These are phyloP conservation scores for Raphanus raphanistrum DNA, from an alignment of 345 rosid species.

Conservation along the genomic window DNA sequence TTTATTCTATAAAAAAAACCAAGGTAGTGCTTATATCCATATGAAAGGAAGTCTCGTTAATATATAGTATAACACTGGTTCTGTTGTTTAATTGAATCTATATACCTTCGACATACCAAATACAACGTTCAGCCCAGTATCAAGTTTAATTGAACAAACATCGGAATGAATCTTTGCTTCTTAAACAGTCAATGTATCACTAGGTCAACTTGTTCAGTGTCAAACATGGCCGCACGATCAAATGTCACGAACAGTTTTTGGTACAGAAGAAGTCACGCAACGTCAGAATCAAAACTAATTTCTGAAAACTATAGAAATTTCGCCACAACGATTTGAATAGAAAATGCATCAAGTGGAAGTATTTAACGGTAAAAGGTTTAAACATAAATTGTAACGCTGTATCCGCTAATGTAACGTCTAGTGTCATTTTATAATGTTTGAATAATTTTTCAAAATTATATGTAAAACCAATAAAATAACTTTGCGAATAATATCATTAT, in stretches of 20 bases:
- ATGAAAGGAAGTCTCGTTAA: slow-evolving; percentile 6
- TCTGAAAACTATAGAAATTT: neutral
- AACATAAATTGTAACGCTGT: neutral
- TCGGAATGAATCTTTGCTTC: slow-evolving; percentile 13
- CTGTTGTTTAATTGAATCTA: slow-evolving; percentile 5
- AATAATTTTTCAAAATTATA: no score
- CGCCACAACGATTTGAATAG: neutral
- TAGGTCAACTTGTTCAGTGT: slow-evolving; percentile 16
- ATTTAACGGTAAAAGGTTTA: neutral
- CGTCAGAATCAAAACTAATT: neutral
- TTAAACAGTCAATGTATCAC: slow-evolving; percentile 12
- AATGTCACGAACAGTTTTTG: neutral
- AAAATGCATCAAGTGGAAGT: neutral
- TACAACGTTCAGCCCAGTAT: slow-evolving; percentile 24
- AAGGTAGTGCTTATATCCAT: neutral
- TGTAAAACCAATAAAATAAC: no score
- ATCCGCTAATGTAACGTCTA: neutral
- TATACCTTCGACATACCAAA: slow-evolving; percentile 22
- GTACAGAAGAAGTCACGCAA: neutral
- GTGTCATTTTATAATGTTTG: neutral
- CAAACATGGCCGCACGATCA: slow-evolving; percentile 35
- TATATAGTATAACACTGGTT: neutral
- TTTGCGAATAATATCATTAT: no score
- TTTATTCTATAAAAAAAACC: neutral
- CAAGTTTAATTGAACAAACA: neutral